Percentiles rank a stretch among this genome's conserved stretches.
These are phyloP conservation scores for Kwoniella bestiolae DNA, from an alignment of 768 basidiomycete species.

Conservation along the genomic window DNA sequence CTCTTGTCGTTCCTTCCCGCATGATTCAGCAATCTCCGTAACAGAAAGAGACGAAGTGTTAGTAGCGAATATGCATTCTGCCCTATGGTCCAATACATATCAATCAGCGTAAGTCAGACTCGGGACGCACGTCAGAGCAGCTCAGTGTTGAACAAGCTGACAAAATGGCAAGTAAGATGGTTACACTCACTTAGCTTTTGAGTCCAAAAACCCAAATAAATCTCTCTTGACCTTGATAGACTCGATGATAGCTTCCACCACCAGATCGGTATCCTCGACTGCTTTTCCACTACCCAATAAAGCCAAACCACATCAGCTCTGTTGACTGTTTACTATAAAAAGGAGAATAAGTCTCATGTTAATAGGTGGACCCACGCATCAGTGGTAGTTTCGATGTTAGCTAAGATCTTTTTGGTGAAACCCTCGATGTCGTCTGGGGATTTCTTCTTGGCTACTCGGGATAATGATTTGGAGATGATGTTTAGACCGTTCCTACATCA, in stretches of 20 bases:
- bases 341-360: not conserved
- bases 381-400: constrained; percentile 57
- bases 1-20: constrained; percentile 45
- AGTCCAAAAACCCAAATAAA: constrained; percentile 58
- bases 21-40: constrained; percentile 57
- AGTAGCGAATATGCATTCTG: constrained; percentile 58
- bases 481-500: constrained; percentile 53
- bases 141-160: no score
- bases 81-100: not conserved
- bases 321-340: not conserved
- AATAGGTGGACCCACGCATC: constrained; percentile 51
- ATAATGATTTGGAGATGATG: constrained; percentile 59
- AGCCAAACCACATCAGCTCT: not conserved
- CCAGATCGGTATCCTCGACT: constrained; percentile 57
- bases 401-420: constrained; percentile 51
- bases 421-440: constrained; percentile 49
- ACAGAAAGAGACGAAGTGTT: constrained; percentile 60
- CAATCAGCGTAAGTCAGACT: no score
- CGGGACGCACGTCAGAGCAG: no score
- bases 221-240: constrained; percentile 59
- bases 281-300: constrained; percentile 42
- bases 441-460: constrained; percentile 57
- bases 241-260: constrained; percentile 62
- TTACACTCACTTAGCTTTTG: constrained; percentile 50
- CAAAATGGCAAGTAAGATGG: no score